These are phyloP conservation scores for Alternaria atra DNA, from an alignment of 2,329 filamentous ascomycete species.

Conservation along the genomic window DNA sequence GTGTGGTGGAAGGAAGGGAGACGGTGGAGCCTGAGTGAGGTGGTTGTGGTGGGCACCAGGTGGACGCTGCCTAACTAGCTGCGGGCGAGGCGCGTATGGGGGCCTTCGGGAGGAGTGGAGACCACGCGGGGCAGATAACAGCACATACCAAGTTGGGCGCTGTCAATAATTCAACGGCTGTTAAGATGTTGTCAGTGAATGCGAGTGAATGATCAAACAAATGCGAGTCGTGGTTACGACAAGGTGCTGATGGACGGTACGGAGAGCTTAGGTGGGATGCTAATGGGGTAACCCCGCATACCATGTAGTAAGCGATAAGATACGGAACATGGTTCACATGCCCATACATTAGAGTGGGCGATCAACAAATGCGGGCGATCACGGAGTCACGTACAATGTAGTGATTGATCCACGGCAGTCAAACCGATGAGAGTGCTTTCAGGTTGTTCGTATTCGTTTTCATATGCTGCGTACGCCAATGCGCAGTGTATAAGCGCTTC, in stretches of 20 bases:
- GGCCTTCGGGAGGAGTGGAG: conserved; percentile 12
- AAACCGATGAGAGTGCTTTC: not conserved
- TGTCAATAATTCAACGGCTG: not conserved
- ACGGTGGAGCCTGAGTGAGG: conserved; percentile 17
- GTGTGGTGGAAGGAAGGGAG: conserved; percentile 19
- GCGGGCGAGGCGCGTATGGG: conserved; percentile 29
- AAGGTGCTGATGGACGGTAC: conserved; percentile 9
- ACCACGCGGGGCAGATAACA: conserved; percentile 11
- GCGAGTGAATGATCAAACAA: not conserved
- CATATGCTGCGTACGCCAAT: conserved; percentile 4
- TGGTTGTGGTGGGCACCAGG: conserved; percentile 21
- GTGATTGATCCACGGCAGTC: not conserved
- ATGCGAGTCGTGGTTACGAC: conserved; percentile 7
- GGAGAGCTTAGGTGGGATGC: conserved; percentile 16
- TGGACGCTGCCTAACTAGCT: conserved; percentile 37
- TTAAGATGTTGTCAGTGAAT: not conserved
- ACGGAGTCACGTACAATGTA: not conserved
- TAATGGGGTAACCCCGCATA: conserved; percentile 14
- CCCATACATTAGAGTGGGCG: not conserved
- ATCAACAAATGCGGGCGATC: not conserved
- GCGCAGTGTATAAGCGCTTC: conserved; percentile 5
- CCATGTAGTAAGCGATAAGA: conserved; percentile 16
- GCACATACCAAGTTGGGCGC: conserved; percentile 10
- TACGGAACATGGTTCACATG: conserved; percentile 17
- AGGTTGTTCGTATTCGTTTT: conserved; percentile 15